Percentiles rank a stretch among this genome's conserved stretches.
phyloP scores from a whole-genome alignment of 331 rosid species.

The Phaseolus coccineus region DNA sequence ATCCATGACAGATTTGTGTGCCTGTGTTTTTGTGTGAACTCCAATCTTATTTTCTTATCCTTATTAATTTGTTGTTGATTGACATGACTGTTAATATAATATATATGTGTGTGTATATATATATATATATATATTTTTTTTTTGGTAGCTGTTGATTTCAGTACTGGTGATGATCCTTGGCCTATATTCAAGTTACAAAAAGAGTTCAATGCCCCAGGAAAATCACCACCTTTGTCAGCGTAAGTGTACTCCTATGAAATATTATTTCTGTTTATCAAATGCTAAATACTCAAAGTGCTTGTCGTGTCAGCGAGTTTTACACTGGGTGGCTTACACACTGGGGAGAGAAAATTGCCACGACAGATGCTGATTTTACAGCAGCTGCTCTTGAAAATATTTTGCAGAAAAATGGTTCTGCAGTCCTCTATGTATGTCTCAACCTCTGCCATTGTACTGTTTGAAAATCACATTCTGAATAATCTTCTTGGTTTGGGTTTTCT shows the following conservation, averaged over 20 bases:
- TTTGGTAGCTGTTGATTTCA: slow-evolving; percentile 86
- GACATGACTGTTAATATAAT: not conserved
- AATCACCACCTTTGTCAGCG: slow-evolving; percentile 90
- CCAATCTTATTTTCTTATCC: not conserved
- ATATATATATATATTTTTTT: too few relatives aligned
- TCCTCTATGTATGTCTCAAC: slow-evolving; percentile 73
- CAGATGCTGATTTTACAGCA: slow-evolving; percentile 79
- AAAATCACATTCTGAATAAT: slow-evolving; percentile 29
- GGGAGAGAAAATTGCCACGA: slow-evolving; percentile 80
- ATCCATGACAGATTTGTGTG: not conserved
- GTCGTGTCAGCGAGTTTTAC: slow-evolving; percentile 84
- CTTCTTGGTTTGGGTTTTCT: slow-evolving; percentile 43
- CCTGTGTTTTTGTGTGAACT: not conserved
- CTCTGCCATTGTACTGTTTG: slow-evolving; percentile 37
- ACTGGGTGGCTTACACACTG: slow-evolving; percentile 99
- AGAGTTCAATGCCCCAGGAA: slow-evolving; percentile 91
- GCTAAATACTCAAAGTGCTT: slow-evolving; percentile 48
- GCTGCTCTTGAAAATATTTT: slow-evolving; percentile 71
- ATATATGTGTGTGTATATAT: too few relatives aligned
- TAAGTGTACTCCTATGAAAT: slow-evolving; percentile 53
- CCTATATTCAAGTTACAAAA: slow-evolving; percentile 90
- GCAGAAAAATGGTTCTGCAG: slow-evolving; percentile 84
- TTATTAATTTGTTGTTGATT: not conserved
- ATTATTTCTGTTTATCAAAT: slow-evolving; percentile 36
- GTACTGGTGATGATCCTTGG: slow-evolving; percentile 87